Conservation (phyloP, 2,329 filamentous ascomycete species). For the Hypoxylon sp. region DNA sequence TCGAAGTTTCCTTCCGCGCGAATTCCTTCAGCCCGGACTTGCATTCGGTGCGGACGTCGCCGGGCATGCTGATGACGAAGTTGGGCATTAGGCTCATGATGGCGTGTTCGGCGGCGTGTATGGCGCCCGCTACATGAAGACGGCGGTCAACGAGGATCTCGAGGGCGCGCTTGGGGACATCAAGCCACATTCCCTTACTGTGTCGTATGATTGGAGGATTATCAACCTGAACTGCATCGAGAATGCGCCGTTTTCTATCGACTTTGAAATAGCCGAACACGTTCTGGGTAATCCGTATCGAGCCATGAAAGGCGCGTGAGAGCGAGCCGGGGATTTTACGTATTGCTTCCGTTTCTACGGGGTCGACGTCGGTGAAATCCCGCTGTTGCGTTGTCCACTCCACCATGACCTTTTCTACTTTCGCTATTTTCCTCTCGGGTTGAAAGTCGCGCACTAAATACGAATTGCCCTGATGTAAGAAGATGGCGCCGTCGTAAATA, state of each 20-base stretch:
- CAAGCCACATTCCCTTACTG: slow-evolving; percentile 95
- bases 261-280: slow-evolving; percentile 98
- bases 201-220: slow-evolving; percentile 90
- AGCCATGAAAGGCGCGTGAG: slow-evolving; percentile 85
- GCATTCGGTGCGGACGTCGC: slow-evolving; percentile 94
- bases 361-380: slow-evolving; percentile 94
- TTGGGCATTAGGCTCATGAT: slow-evolving; percentile 89
- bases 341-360: slow-evolving; percentile 90
- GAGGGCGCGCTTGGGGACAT: slow-evolving; percentile 84
- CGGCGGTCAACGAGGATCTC: slow-evolving; percentile 80
- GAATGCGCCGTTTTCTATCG: slow-evolving; percentile 85
- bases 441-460: slow-evolving; percentile 93
- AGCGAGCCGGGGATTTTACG: slow-evolving; percentile 75
- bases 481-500: slow-evolving; percentile 96
- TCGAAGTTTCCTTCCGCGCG: slow-evolving; percentile 74
- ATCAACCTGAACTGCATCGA: slow-evolving; percentile 93
- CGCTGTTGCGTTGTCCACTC: slow-evolving; percentile 96
- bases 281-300: slow-evolving; percentile 86
- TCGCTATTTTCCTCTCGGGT: slow-evolving; percentile 84
- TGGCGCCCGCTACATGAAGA: slow-evolving; percentile 87
- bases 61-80: slow-evolving; percentile 90
- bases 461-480: slow-evolving; percentile 93
- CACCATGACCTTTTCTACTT: slow-evolving; percentile 89
- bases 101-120: slow-evolving; percentile 95
- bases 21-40: slow-evolving; percentile 93